Conservation (phyloP, 768 basidiomycete species). For the Tubosaeta brunneosetosa region DNA sequence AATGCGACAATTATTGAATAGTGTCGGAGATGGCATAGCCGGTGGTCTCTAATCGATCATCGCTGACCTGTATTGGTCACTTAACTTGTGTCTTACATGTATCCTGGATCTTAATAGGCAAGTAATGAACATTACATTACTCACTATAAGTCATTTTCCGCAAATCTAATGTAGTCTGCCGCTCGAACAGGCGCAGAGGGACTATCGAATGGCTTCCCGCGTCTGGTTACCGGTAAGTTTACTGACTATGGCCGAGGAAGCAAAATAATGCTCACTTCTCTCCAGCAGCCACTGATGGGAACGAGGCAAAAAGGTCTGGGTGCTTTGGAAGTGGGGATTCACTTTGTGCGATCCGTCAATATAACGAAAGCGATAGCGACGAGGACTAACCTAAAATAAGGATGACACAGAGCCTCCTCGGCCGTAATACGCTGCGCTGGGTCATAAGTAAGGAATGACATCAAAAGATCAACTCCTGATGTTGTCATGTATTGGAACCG, state of each 20-base stretch:
- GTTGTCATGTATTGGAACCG: constrained; percentile 82
- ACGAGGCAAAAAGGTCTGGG: constrained; percentile 91
- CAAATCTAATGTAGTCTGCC: constrained; percentile 61
- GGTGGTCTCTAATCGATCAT: constrained; percentile 6
- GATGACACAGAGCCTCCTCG: constrained; percentile 84
- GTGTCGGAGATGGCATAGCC: constrained; percentile 19
- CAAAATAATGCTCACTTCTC: constrained; percentile 62
- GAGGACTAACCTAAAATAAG: constrained; percentile 72
- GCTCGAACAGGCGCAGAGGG: constrained; percentile 76
- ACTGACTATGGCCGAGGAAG: neutral
- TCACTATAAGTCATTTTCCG: constrained; percentile 51
- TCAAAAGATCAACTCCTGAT: constrained; percentile 80
- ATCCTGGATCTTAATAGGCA: neutral
- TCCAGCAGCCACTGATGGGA: constrained; percentile 93
- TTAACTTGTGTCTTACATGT: neutral
- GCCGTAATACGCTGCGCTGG: constrained; percentile 83
- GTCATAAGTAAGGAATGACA: constrained; percentile 82
- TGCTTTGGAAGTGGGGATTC: constrained; percentile 96
- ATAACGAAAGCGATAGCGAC: neutral
- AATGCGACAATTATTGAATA: constrained; percentile 52
- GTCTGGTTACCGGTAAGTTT: constrained; percentile 39
- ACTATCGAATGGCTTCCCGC: constrained; percentile 71
- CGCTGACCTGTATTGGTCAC: neutral
- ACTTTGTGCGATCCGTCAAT: constrained; percentile 35
- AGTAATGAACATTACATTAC: neutral